These are phyloP conservation scores for Fusarium irregulare DNA, from an alignment of 2,329 filamentous ascomycete species.

Conservation along the genomic window DNA sequence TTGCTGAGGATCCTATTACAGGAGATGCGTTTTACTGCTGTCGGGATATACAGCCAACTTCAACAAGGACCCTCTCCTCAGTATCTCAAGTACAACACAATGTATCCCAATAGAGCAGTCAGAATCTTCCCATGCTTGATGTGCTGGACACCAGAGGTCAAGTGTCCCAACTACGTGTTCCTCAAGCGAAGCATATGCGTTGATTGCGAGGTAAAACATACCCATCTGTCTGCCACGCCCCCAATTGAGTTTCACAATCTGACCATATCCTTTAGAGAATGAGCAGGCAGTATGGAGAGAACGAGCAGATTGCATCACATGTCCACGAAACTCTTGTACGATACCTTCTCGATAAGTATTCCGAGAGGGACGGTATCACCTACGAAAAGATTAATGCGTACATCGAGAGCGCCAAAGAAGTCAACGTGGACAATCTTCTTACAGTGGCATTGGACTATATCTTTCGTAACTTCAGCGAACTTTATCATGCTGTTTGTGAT, in stretches of 20 bases:
- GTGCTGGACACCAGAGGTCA: slow-evolving; percentile 42
- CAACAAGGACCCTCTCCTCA: not conserved
- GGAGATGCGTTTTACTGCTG: not conserved
- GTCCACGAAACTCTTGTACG: slow-evolving; percentile 41
- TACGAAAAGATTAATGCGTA: slow-evolving; percentile 40
- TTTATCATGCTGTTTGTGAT: slow-evolving; percentile 38
- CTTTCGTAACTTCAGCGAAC: slow-evolving; percentile 38
- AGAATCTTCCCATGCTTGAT: slow-evolving; percentile 39
- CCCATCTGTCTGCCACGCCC: not conserved
- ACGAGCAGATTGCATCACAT: slow-evolving; percentile 35
- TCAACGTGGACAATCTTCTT: slow-evolving; percentile 40
- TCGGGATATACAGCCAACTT: not conserved
- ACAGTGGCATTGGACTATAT: slow-evolving; percentile 38
- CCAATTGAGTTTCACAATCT: slow-evolving; percentile 9
- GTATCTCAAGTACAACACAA: not conserved
- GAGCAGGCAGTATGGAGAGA: slow-evolving; percentile 22
- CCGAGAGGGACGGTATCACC: slow-evolving; percentile 38
- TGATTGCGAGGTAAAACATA: slow-evolving; percentile 40
- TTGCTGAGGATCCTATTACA: not conserved
- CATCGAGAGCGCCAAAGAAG: slow-evolving; percentile 32
- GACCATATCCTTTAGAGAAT: slow-evolving; percentile 13
- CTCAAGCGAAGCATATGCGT: slow-evolving; percentile 40
- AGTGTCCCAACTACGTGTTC: slow-evolving; percentile 44
- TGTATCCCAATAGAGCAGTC: slow-evolving; percentile 33
- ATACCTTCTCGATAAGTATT: slow-evolving; percentile 43